Conservation (phyloP, 2,329 filamentous ascomycete species). For the Fusarium tanahbumbuense region DNA sequence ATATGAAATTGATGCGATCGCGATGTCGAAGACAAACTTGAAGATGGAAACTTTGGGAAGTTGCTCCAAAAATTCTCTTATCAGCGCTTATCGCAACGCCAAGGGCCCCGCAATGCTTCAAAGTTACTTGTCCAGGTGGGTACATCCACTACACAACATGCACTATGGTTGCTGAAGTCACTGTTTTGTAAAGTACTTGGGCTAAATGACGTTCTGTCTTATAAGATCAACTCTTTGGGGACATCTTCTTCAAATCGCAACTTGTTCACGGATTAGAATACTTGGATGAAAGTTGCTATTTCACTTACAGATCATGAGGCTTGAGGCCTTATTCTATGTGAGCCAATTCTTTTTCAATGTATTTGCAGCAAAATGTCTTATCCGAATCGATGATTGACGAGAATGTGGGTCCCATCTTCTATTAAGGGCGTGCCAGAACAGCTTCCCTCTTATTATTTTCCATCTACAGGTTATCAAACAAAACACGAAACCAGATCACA, state of each 20-base stretch:
- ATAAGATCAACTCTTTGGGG: background rate
- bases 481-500: background rate
- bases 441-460: background rate
- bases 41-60: constrained; percentile 11
- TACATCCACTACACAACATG: background rate
- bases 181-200: background rate
- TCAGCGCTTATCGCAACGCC: constrained; percentile 31
- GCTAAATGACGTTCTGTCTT: background rate
- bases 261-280: background rate
- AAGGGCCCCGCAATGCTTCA: background rate
- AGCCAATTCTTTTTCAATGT: no score
- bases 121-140: background rate
- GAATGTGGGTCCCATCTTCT: constrained; percentile 10
- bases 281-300: background rate
- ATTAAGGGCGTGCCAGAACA: constrained; percentile 8
- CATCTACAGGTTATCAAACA: background rate
- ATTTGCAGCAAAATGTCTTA: background rate
- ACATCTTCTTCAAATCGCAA: background rate
- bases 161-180: background rate
- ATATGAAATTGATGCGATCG: background rate
- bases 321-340: no score
- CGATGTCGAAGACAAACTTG: constrained; percentile 6
- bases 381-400: background rate
- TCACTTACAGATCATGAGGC: background rate
- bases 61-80: constrained; percentile 45